Evolutionary conservation across 352 stramenopile species (phyloP).

Genomic region (Poterioochromonas sp.): DNA sequence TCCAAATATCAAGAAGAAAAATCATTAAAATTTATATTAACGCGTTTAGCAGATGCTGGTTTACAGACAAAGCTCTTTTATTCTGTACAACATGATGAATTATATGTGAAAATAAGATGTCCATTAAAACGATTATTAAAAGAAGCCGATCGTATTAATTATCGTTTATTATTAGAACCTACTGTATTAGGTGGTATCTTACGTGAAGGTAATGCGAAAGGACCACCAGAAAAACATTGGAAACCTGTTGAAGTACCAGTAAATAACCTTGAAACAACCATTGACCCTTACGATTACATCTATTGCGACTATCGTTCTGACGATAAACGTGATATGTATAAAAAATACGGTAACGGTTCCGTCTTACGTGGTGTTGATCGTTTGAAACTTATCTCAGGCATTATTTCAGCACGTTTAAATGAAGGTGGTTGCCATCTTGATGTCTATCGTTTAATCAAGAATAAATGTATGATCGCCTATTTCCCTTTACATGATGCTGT

Average conservation of each 20-base stretch:
- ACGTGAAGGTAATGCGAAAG: not conserved
- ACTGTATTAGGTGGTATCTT: not conserved
- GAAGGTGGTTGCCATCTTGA: slow-evolving; percentile 41
- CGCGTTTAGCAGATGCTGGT: slow-evolving; percentile 38
- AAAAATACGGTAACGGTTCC: not conserved
- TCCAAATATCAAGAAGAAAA: slow-evolving; percentile 38
- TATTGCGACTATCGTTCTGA: slow-evolving; percentile 1
- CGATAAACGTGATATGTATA: slow-evolving; percentile 9
- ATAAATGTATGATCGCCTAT: slow-evolving; percentile 14
- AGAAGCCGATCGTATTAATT: slow-evolving; percentile 40
- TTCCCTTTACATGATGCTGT: slow-evolving; percentile 36
- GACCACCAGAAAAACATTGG: not conserved
- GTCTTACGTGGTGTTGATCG: slow-evolving; percentile 44
- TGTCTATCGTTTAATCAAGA: slow-evolving; percentile 38
- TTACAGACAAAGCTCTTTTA: slow-evolving; percentile 32
- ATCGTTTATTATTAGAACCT: slow-evolving; percentile 8
- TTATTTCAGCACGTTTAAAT: slow-evolving; percentile 41
- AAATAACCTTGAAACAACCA: not conserved
- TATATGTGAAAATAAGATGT: slow-evolving; percentile 46
- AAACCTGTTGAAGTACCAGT: not conserved
- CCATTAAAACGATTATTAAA: slow-evolving; percentile 37
- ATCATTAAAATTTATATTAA: slow-evolving; percentile 40
- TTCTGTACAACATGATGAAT: slow-evolving; percentile 38
- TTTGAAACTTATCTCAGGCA: slow-evolving; percentile 43
- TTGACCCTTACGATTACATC: slow-evolving; percentile 26